Base-by-base conservation (phyloP, 257 asterid species). In the Misopates orontium region DNA sequence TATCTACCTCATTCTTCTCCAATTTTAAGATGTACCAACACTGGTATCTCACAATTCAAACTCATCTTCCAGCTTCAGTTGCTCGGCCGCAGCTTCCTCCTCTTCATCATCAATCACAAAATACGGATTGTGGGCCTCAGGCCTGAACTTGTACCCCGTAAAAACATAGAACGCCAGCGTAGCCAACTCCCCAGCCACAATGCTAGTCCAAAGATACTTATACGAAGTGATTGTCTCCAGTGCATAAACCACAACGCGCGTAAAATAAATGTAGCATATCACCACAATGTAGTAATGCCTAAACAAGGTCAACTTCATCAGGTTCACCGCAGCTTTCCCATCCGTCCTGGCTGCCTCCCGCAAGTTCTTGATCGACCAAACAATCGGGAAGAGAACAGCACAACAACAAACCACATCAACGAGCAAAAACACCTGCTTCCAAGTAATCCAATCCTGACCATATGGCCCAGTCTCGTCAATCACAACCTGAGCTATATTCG, bases 291-390 rank as follows among this genome's bases (percentile, higher is more conserved):
- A 87, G 56, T 85, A 87, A 47, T 85, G 97, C 79, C 97, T 84
- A 64, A 90, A 90, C 68, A 87, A 45, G 58, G 96, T 90, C 73
- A 88, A 66, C 77, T 90, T 90, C 93, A 84, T 83, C 84, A 90
- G 75, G 77, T 88, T 90, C 78, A 84, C 95, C 0, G 97, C 95
- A 22, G 96, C 96, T 70, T 90, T 90, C 64, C 96, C 97, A 15
- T 90, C 97, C 0, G 94, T 83, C 70, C 78, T 74, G 12, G 97
- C 91, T 0, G 97, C 95, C 75, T 90, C 97, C 0, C 91, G 80
- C 84, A 91, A 68, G 75, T 85, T 81, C 84, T 86, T 91, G 44
- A 91, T 91, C 5, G 96, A 91, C 97, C 97, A 91, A 28, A 86
- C 97, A 7, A 91, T 91, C 1, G 96, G 96, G 79, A 86, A 88